Evolutionary conservation across 495 filamentous ascomycete species (phyloP).

Genomic region (Penicillium tannophilum): DNA sequence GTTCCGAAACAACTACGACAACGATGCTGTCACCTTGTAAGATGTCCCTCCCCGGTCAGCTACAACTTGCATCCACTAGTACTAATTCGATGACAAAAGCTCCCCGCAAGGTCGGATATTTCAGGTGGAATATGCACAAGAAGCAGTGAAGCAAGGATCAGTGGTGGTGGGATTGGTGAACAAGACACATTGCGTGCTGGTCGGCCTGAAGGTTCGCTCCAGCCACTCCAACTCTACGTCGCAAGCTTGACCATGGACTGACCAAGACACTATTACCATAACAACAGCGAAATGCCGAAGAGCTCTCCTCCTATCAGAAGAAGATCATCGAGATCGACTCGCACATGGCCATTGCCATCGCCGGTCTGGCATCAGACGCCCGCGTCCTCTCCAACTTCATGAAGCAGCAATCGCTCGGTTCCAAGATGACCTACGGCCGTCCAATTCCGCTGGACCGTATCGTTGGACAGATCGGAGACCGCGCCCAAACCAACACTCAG

Average conservation of each 20-base stretch:
- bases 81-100: slow-evolving; percentile 51
- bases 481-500: slow-evolving; percentile 97
- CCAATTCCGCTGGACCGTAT: slow-evolving; percentile 86
- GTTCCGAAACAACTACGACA: slow-evolving; percentile 99
- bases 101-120: slow-evolving; percentile 99
- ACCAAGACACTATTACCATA: slow-evolving; percentile 5
- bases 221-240: slow-evolving; percentile 3
- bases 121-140: slow-evolving; percentile 97
- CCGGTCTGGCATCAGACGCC: slow-evolving; percentile 95
- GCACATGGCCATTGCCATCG: slow-evolving; percentile 93
- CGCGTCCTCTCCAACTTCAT: slow-evolving; percentile 99
- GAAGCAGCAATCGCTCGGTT: slow-evolving; percentile 97
- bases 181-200: slow-evolving; percentile 96
- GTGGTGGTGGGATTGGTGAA: slow-evolving; percentile 95
- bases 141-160: slow-evolving; percentile 98
- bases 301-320: slow-evolving; percentile 99
- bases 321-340: slow-evolving; percentile 97
- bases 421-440: slow-evolving; percentile 92
- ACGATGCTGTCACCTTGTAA: slow-evolving; percentile 99
- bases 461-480: slow-evolving; percentile 87
- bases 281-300: slow-evolving; percentile 90
- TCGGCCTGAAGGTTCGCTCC: slow-evolving; percentile 84
- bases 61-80: slow-evolving; percentile 17
- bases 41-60: slow-evolving; percentile 38
- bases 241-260: slow-evolving; percentile 5